Evolutionary conservation across 331 rosid genomes (phyloP).

Genomic region (Rhamnella rubrinervis): DNA sequence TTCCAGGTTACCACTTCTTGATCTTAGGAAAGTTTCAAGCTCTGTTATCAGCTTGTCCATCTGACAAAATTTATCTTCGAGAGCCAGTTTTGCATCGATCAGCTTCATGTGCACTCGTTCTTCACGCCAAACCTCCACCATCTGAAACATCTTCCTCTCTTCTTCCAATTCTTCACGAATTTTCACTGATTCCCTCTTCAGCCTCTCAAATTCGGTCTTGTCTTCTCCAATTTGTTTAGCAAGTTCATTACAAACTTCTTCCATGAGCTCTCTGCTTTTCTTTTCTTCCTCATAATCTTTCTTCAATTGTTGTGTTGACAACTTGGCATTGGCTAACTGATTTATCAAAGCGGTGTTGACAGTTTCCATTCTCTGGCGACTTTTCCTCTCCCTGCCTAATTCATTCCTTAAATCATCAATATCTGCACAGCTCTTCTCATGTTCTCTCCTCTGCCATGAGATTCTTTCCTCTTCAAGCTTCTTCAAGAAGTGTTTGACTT

Average conservation of each 20-base stretch:
- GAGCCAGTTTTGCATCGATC: constrained; percentile 45
- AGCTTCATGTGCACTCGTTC: constrained; percentile 66
- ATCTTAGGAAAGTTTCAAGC: constrained; percentile 36
- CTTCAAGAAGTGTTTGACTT: constrained; percentile 15
- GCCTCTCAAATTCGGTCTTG: constrained; percentile 26
- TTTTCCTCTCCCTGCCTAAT: constrained; percentile 42
- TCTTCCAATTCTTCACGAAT: constrained; percentile 41
- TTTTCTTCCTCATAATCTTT: constrained; percentile 39
- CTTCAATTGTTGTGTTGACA: constrained; percentile 28
- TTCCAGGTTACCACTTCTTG: constrained; percentile 35
- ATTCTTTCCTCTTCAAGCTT: constrained; percentile 37
- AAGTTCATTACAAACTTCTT: constrained; percentile 40
- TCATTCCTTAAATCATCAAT: constrained; percentile 26
- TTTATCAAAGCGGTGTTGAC: constrained; percentile 36
- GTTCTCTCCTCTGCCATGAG: constrained; percentile 24
- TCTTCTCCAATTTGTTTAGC: constrained; percentile 40
- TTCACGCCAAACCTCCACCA: constrained; percentile 59
- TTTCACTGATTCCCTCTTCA: constrained; percentile 33
- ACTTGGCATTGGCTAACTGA: constrained; percentile 34
- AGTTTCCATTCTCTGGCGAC: constrained; percentile 32
- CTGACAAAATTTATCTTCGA: constrained; percentile 46
- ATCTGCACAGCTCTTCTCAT: constrained; percentile 10
- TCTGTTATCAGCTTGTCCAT: constrained; percentile 44
- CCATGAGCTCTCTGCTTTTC: constrained; percentile 34
- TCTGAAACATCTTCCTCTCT: constrained; percentile 58